Conservation (phyloP, 257 asterid genomes). For the Verbena officinalis region DNA sequence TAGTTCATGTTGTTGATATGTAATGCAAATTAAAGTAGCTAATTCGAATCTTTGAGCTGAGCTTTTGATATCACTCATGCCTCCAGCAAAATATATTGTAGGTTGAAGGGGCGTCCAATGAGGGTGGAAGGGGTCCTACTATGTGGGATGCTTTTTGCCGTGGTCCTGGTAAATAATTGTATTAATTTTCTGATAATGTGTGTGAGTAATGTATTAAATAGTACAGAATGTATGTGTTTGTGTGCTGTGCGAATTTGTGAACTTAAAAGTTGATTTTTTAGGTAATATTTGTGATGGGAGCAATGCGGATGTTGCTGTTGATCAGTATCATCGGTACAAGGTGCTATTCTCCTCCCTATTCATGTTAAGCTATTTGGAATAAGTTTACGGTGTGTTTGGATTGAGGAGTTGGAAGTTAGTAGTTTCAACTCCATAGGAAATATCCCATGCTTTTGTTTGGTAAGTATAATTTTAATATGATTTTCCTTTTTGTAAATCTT, state of each 20-base stretch:
- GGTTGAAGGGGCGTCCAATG: slow-evolving; percentile 57
- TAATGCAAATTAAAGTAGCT: neutral
- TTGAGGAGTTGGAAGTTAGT: neutral
- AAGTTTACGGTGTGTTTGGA: slow-evolving; percentile 3
- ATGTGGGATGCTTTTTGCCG: slow-evolving; percentile 58
- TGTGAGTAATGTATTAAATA: too few relatives aligned
- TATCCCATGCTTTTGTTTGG: neutral
- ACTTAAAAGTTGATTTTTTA: slow-evolving; percentile 21
- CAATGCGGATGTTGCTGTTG: slow-evolving; percentile 55
- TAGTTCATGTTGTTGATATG: too few relatives aligned
- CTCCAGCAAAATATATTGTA: slow-evolving; percentile 21
- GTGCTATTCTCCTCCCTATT: slow-evolving; percentile 28
- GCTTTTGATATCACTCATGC: neutral
- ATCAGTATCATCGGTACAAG: slow-evolving; percentile 61
- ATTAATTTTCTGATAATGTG: neutral
- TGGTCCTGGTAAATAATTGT: slow-evolving; percentile 40
- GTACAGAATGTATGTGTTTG: neutral
- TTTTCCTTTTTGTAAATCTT: neutral
- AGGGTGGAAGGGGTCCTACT: slow-evolving; percentile 57
- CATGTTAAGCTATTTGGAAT: slow-evolving; percentile 6
- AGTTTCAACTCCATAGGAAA: neutral
- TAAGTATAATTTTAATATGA: neutral
- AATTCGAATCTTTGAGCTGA: slow-evolving; percentile 6
- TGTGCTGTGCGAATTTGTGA: neutral
- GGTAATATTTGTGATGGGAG: slow-evolving; percentile 58